Evolutionary conservation across 2,329 filamentous ascomycete genomes (phyloP).

Genomic region (Diaporthe sp.): DNA sequence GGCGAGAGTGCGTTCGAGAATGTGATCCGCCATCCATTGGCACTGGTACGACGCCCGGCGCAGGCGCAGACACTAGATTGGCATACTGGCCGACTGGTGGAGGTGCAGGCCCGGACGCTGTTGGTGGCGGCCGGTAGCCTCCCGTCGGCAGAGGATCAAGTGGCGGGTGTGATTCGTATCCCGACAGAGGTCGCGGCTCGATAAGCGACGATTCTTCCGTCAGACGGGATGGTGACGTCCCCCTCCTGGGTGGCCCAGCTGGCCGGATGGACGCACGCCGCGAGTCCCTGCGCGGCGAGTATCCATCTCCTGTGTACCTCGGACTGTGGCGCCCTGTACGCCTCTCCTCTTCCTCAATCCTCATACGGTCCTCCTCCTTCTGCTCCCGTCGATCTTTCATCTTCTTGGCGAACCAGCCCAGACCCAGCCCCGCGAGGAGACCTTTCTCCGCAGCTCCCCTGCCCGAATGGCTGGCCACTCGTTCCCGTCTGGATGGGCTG

Average conservation of each 20-base stretch:
- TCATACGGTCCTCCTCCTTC: conserved; percentile 65
- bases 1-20: conserved; percentile 58
- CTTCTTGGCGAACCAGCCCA: conserved; percentile 78
- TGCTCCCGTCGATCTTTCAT: conserved; percentile 71
- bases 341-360: conserved; percentile 63
- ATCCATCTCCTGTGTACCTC: conserved; percentile 78
- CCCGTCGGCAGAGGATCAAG: conserved; percentile 48
- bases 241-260: conserved; percentile 35
- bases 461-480: conserved; percentile 53
- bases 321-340: conserved; percentile 74
- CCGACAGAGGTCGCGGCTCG: conserved; percentile 42
- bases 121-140: conserved; percentile 51
- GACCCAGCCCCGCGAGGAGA: conserved; percentile 72
- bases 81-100: conserved; percentile 38
- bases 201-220: conserved; percentile 47
- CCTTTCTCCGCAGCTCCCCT: conserved; percentile 69
- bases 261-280: conserved; percentile 45
- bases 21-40: conserved; percentile 42
- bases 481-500: conserved; percentile 72
- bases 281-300: conserved; percentile 60
- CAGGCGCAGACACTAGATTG: conserved; percentile 33
- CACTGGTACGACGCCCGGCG: conserved; percentile 29
- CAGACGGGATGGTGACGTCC: conserved; percentile 44
- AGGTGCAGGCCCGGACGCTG: conserved; percentile 41
- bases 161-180: conserved; percentile 40